Evolutionary conservation across 2,329 filamentous ascomycete genomes (phyloP).

Genomic region (Orbilia brochopaga): DNA sequence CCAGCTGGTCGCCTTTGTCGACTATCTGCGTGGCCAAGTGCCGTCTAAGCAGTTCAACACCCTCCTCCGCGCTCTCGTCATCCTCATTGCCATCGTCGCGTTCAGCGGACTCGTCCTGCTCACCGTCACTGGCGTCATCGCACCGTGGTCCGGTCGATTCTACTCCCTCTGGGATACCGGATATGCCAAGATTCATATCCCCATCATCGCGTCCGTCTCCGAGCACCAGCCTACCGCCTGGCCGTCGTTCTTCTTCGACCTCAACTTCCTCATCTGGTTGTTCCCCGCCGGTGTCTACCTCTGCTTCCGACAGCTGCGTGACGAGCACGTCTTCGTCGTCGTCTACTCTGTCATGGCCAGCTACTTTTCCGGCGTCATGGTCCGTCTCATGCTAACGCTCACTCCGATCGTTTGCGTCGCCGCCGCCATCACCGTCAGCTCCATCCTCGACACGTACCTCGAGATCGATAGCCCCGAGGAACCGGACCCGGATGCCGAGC

Average conservation of each 20-base stretch:
- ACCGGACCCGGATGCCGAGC: conserved; percentile 62
- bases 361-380: conserved; percentile 99
- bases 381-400: conserved; percentile 95
- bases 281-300: conserved; percentile 98
- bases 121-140: conserved; percentile 87
- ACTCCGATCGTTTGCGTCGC: conserved; percentile 96
- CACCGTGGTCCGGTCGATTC: conserved; percentile 97
- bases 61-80: conserved; percentile 77
- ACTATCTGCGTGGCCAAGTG: conserved; percentile 86
- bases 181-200: conserved; percentile 99
- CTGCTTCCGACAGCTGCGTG: conserved; percentile 90
- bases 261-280: conserved; percentile 98
- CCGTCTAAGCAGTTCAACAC: conserved; percentile 93
- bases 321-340: conserved; percentile 97
- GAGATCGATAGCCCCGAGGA: conserved; percentile 68
- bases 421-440: conserved; percentile 84
- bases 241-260: conserved; percentile 98
- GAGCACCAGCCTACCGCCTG: conserved; percentile 99
- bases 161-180: conserved; percentile 99
- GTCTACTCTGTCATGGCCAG: conserved; percentile 96
- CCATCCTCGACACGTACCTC: conserved; percentile 86
- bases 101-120: conserved; percentile 78
- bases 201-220: conserved; percentile 98
- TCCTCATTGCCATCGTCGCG: conserved; percentile 74
- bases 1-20: conserved; percentile 89